Evolutionary conservation across 225 moss, liverwort and hornwort species (phyloP).

Genomic region (Pseudisothecium myosuroides): DNA sequence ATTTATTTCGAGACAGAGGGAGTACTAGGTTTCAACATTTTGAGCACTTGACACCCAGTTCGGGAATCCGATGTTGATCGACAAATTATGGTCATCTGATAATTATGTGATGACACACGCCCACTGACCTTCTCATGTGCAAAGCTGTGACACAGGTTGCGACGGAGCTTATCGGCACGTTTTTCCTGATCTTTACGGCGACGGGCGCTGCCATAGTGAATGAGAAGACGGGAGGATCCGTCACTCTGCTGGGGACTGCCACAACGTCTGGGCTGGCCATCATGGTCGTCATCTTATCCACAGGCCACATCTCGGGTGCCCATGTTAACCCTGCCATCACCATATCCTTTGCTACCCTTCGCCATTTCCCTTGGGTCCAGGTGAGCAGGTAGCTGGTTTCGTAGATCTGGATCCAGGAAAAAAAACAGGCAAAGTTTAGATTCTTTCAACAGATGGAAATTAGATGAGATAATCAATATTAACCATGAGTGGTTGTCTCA

Average conservation of each 20-base stretch:
- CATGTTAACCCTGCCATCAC: conserved; percentile 44
- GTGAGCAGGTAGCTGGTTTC: not conserved
- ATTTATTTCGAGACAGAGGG: too few species aligned
- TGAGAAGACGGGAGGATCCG: conserved; percentile 15
- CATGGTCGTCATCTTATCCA: conserved; percentile 25
- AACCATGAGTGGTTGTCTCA: not conserved
- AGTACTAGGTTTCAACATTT: not conserved
- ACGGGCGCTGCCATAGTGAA: conserved; percentile 10
- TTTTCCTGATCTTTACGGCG: conserved; percentile 20
- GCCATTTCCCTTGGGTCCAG: conserved; percentile 40
- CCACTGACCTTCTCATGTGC: not conserved
- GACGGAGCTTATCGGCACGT: conserved; percentile 30
- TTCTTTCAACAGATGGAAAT: not conserved
- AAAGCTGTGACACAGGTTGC: not conserved
- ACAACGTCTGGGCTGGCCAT: conserved; percentile 16
- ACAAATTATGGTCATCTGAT: not conserved
- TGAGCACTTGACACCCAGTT: not conserved
- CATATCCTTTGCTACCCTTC: conserved; percentile 29
- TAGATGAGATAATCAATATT: not conserved
- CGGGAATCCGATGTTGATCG: not conserved
- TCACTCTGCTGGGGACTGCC: conserved; percentile 21
- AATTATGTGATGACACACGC: not conserved
- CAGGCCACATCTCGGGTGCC: conserved; percentile 38
- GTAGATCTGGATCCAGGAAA: not conserved
- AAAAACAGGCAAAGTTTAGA: too few species aligned